phyloP scores from a whole-genome alignment of 2,329 filamentous ascomycete genomes.

The Karstenula rhodostoma region DNA sequence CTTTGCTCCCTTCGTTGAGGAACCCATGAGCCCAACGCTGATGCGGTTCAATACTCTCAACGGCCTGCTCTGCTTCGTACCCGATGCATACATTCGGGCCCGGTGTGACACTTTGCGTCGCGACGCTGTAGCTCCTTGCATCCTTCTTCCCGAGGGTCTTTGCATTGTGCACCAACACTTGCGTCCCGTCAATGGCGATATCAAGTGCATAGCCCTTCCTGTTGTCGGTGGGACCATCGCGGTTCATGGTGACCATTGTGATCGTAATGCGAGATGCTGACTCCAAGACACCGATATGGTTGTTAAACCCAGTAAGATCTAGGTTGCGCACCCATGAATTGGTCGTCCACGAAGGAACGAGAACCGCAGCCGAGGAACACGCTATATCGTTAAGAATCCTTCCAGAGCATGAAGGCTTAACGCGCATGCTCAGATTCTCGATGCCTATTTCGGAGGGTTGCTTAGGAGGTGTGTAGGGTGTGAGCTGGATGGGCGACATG shows the following conservation, averaged over 20 bases:
- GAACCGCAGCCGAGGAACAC: slow-evolving; percentile 12
- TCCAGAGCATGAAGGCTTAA: slow-evolving; percentile 18
- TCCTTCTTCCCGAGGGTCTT: slow-evolving; percentile 14
- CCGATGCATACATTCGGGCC: slow-evolving; percentile 16
- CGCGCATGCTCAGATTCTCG: slow-evolving; percentile 20
- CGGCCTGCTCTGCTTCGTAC: slow-evolving; percentile 14
- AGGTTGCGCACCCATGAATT: slow-evolving; percentile 22
- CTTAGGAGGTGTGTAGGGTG: slow-evolving; percentile 16
- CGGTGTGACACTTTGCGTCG: slow-evolving; percentile 18
- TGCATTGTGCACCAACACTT: slow-evolving; percentile 18
- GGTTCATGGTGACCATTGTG: slow-evolving; percentile 18
- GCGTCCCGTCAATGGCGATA: slow-evolving; percentile 15
- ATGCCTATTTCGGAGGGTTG: slow-evolving; percentile 19
- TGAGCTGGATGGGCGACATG: slow-evolving; percentile 18
- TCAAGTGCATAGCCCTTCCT: slow-evolving; percentile 20
- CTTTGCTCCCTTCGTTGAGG: slow-evolving; percentile 16
- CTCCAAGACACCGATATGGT: slow-evolving; percentile 10
- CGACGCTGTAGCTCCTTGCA: slow-evolving; percentile 16
- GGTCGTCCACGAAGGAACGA: slow-evolving; percentile 15
- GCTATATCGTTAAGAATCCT: slow-evolving; percentile 7
- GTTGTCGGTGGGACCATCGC: slow-evolving; percentile 15
- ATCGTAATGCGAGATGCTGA: slow-evolving; percentile 18
- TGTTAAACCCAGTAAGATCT: slow-evolving; percentile 21
- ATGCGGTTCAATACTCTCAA: slow-evolving; percentile 20
- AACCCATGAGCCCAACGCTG: slow-evolving; percentile 20